These are phyloP conservation scores for Diaporthe humulicola DNA, from an alignment of 2,329 filamentous ascomycete genomes.

Conservation along the genomic window DNA sequence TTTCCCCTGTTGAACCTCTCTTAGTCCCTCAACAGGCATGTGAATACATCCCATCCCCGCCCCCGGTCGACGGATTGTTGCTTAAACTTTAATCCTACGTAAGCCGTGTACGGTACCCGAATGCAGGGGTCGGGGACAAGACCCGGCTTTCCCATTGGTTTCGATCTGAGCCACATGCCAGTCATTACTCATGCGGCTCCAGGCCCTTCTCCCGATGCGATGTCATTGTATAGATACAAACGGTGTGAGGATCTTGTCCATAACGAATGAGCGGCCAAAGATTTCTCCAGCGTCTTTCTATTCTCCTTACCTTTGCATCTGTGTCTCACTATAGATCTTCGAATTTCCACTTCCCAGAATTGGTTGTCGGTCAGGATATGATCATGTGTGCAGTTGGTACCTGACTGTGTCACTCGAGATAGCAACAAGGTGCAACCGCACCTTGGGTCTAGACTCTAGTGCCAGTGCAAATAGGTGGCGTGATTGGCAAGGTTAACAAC, in stretches of 20 bases:
- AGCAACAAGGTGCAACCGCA: background rate
- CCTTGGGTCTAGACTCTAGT: background rate
- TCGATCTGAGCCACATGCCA: background rate
- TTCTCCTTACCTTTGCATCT: background rate
- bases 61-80: too few relatives aligned
- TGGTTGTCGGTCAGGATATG: background rate
- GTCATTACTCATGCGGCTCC: background rate
- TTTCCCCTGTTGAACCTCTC: too few relatives aligned
- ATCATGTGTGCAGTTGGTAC: background rate
- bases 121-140: background rate
- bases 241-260: too few relatives aligned
- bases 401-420: background rate
- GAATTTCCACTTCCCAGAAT: background rate
- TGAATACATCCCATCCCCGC: background rate
- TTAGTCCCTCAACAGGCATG: background rate
- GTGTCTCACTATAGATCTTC: background rate
- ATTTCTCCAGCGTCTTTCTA: background rate
- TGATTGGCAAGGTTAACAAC: background rate
- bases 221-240: background rate
- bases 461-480: too few relatives aligned
- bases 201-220: background rate
- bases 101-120: constrained; percentile 16
- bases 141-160: background rate
- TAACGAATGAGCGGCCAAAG: too few relatives aligned
- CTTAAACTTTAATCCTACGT: constrained; percentile 8